These are phyloP conservation scores for Oxyria digyna DNA, from an alignment of 148 eudicot species.

Conservation along the genomic window DNA sequence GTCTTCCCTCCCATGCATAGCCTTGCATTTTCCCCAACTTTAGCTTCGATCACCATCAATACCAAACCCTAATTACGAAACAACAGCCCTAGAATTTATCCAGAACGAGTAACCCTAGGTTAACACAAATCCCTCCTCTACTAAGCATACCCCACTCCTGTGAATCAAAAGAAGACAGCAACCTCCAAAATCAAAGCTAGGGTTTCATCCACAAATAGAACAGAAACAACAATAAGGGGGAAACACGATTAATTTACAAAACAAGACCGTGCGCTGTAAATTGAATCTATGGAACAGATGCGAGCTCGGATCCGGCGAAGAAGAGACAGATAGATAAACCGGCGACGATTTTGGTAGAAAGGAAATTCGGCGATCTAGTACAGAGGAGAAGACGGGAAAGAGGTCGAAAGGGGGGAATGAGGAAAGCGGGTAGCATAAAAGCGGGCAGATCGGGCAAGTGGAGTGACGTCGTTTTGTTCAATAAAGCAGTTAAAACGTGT, in stretches of 20 bases:
- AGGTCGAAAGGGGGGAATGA: neutral
- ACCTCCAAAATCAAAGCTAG: conserved; percentile 10
- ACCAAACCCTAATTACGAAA: conserved; percentile 10
- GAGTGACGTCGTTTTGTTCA: no score
- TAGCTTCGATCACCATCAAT: conserved; percentile 17
- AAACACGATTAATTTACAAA: neutral
- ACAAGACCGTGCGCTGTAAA: neutral
- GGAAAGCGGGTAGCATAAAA: conserved; percentile 11
- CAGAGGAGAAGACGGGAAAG: neutral
- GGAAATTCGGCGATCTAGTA: conserved; percentile 8
- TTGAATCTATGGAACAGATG: neutral
- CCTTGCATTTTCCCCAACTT: conserved; percentile 16
- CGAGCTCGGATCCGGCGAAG: conserved; percentile 15
- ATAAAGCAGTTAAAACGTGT: no score
- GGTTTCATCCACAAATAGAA: conserved; percentile 7
- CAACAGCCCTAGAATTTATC: neutral
- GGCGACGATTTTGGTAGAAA: conserved; percentile 5
- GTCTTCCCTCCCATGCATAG: conserved; percentile 17
- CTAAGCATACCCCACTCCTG: neutral
- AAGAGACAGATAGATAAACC: neutral
- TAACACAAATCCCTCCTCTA: neutral
- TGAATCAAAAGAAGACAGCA: neutral
- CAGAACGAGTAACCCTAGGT: conserved; percentile 3
- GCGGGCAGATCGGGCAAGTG: conserved; percentile 10
- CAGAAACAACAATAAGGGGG: neutral